phyloP scores from a whole-genome alignment of 1,284 basidiomycete genomes.

The Ceratobasidium sp. region DNA sequence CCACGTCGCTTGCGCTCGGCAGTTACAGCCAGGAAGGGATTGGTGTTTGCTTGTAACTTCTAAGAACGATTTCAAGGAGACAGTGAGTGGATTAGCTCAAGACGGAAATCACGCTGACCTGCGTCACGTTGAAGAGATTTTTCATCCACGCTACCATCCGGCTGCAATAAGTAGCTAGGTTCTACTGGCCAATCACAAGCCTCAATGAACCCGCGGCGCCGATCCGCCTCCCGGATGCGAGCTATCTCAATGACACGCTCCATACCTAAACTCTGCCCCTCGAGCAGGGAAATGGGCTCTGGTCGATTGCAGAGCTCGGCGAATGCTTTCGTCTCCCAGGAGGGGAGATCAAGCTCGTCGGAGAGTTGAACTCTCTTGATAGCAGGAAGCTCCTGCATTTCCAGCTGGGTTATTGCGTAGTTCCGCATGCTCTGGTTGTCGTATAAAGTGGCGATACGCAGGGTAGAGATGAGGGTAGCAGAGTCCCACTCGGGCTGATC shows the following conservation, averaged over 20 bases:
- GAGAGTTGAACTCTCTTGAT: constrained; percentile 14
- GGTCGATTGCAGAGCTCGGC: constrained; percentile 7
- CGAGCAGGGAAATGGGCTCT: neutral
- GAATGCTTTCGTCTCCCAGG: constrained; percentile 22
- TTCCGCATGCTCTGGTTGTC: neutral
- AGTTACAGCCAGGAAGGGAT: constrained; percentile 13
- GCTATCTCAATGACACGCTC: constrained; percentile 1
- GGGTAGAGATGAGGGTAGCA: neutral
- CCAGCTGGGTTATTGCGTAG: neutral
- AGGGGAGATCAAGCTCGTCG: constrained; percentile 5
- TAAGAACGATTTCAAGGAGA: neutral
- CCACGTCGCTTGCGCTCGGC: neutral
- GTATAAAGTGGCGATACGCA: constrained; percentile 12
- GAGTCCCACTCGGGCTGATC: neutral
- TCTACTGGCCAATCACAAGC: neutral
- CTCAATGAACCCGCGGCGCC: constrained; percentile 3
- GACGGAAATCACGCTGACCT: neutral
- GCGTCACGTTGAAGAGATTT: neutral
- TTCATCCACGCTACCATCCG: neutral
- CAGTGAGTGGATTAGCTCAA: neutral
- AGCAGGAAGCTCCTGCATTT: neutral
- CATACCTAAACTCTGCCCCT: constrained; percentile 13
- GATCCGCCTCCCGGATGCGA: constrained; percentile 18
- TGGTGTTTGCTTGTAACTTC: neutral
- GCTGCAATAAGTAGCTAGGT: neutral